Evolutionary conservation across 441 rosid genomes (phyloP).

Genomic region (Arabidopsis lyrata): DNA sequence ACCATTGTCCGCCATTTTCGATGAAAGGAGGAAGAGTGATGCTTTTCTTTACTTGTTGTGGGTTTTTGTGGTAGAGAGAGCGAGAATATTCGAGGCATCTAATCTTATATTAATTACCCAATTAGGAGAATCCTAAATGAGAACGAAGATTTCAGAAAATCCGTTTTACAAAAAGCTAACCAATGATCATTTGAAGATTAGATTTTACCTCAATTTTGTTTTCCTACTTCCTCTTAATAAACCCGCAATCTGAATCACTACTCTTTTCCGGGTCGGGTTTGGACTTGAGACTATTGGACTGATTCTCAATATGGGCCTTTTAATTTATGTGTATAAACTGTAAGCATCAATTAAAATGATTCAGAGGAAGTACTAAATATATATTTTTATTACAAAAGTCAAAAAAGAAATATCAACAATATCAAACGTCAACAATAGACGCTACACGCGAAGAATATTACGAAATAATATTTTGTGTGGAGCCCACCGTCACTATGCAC

Average conservation of each 20-base stretch:
- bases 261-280: slow-evolving; percentile 20
- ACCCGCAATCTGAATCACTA: neutral
- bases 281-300: slow-evolving; percentile 9
- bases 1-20: slow-evolving; percentile 70
- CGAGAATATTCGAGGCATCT: slow-evolving; percentile 38
- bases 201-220: neutral
- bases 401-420: no score
- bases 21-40: slow-evolving; percentile 28
- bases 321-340: no score
- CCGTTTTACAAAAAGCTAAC: no score
- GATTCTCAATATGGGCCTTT: neutral
- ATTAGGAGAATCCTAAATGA: neutral
- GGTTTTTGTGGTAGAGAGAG: slow-evolving; percentile 21
- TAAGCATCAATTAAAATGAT: no score
- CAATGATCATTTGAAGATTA: neutral
- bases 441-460: no score
- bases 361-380: no score
- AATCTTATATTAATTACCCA: slow-evolving; percentile 8
- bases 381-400: no score
- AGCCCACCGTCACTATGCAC: no score
- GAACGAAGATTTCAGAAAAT: no score
- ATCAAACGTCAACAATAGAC: no score
- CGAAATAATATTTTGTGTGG: no score
- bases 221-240: neutral
- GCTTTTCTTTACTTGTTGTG: slow-evolving; percentile 7